Conservation (phyloP, 257 asterid species). For the Nyctanthes arbortristis region DNA sequence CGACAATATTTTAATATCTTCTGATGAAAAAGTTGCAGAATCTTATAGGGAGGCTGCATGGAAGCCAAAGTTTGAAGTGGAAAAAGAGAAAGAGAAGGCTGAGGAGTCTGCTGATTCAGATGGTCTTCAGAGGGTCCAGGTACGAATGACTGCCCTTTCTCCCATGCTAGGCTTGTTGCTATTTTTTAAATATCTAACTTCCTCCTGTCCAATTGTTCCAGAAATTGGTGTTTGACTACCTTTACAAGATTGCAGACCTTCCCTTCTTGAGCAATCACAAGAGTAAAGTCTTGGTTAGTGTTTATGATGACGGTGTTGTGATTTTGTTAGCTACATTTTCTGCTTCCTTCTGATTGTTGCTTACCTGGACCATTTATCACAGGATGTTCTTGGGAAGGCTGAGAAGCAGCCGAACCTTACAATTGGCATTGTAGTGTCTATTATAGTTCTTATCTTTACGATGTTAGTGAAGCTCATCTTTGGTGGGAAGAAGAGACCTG, state of each 20-base stretch:
- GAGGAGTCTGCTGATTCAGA: slow-evolving; percentile 65
- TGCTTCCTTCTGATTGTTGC: background rate
- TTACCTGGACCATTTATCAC: slow-evolving; percentile 5
- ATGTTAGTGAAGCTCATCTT: slow-evolving; percentile 63
- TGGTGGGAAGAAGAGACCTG: slow-evolving; percentile 81
- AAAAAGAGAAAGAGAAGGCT: slow-evolving; percentile 74
- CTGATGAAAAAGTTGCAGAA: slow-evolving; percentile 71
- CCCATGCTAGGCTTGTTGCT: background rate
- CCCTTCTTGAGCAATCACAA: slow-evolving; percentile 91
- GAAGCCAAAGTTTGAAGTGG: slow-evolving; percentile 79
- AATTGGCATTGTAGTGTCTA: slow-evolving; percentile 55
- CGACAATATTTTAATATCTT: slow-evolving; percentile 74
- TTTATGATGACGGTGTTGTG: background rate
- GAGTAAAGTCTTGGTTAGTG: slow-evolving; percentile 67
- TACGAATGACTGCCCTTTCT: slow-evolving; percentile 13
- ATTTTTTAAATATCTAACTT: background rate
- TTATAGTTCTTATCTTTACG: slow-evolving; percentile 57
- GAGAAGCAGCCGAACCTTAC: slow-evolving; percentile 84
- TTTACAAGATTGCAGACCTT: slow-evolving; percentile 80
- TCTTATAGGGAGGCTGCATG: slow-evolving; percentile 59
- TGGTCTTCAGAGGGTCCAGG: slow-evolving; percentile 82
- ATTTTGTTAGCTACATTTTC: background rate
- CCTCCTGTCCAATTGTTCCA: slow-evolving; percentile 28
- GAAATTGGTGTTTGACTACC: slow-evolving; percentile 76
- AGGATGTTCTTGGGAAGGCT: slow-evolving; percentile 91